phyloP scores from a whole-genome alignment of 2,329 filamentous ascomycete genomes.

The Colletotrichum tamarilloi region DNA sequence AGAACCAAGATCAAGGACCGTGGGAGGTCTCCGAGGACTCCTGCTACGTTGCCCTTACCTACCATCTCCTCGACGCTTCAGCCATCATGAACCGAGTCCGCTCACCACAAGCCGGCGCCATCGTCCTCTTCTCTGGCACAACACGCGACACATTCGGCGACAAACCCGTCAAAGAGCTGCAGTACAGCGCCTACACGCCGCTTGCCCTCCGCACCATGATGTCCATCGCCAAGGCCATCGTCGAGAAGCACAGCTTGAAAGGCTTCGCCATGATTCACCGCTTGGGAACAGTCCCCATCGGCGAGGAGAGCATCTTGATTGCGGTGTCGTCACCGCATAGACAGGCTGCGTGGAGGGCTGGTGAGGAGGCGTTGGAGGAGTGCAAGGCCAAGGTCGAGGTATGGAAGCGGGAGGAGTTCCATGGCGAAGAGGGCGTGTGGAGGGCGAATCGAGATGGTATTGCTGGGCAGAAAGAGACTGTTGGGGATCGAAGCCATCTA shows the following conservation, averaged over 20 bases:
- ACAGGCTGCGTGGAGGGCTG: conserved; percentile 85
- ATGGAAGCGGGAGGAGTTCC: conserved; percentile 94
- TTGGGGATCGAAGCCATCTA: conserved; percentile 33
- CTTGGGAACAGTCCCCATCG: conserved; percentile 85
- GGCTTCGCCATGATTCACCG: conserved; percentile 86
- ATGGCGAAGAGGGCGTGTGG: conserved; percentile 82
- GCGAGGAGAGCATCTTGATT: conserved; percentile 94
- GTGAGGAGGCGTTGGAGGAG: conserved; percentile 88
- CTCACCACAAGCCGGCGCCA: conserved; percentile 78
- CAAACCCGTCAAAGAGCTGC: conserved; percentile 78
- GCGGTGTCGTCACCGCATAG: conserved; percentile 87
- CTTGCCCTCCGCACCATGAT: conserved; percentile 77
- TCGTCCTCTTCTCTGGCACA: conserved; percentile 82
- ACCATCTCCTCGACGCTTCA: conserved; percentile 67
- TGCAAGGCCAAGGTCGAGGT: conserved; percentile 92
- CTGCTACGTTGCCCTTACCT: conserved; percentile 77
- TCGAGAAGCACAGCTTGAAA: conserved; percentile 71
- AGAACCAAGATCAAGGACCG: conserved; percentile 26
- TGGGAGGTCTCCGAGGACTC: conserved; percentile 58
- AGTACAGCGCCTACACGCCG: conserved; percentile 80
- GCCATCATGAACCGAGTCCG: conserved; percentile 74
- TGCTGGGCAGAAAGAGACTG: conserved; percentile 60
- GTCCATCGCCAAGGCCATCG: conserved; percentile 68
- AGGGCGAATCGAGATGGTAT: conserved; percentile 85
- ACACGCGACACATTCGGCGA: conserved; percentile 80